A percentile compares a stretch with the other conserved stretches of the same genome.
phyloP scores from a whole-genome alignment of 768 basidiomycete species.

The Clathrus columnatus region DNA sequence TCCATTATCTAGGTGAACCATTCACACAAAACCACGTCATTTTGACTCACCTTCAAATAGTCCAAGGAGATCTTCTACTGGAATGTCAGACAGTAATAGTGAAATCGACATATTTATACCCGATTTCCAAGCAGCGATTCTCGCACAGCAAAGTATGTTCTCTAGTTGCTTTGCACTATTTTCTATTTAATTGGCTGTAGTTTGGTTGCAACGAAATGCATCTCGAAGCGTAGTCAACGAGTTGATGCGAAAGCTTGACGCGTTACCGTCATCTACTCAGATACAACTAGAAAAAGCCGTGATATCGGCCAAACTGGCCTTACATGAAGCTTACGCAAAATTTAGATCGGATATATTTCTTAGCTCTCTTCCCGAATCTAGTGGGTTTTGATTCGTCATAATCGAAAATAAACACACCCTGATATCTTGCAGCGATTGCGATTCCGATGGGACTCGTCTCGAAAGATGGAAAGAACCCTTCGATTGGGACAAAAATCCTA shows the following conservation, averaged over 20 bases:
- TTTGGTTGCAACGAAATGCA: slow-evolving; percentile 59
- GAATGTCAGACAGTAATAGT: not conserved
- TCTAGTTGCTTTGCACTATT: not conserved
- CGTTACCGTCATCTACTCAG: slow-evolving; percentile 45
- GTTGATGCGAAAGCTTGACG: slow-evolving; percentile 49
- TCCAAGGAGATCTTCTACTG: not conserved
- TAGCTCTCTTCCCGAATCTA: slow-evolving; percentile 84
- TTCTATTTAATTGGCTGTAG: slow-evolving; percentile 25
- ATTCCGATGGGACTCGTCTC: slow-evolving; percentile 71
- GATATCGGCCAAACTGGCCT: slow-evolving; percentile 66
- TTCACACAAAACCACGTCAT: not conserved
- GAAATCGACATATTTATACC: slow-evolving; percentile 48
- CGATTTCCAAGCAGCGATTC: slow-evolving; percentile 47
- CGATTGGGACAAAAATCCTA: slow-evolving; percentile 47
- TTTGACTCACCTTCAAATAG: not conserved
- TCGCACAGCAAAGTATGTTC: slow-evolving; percentile 60
- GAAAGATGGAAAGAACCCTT: slow-evolving; percentile 28
- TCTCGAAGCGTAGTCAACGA: slow-evolving; percentile 40
- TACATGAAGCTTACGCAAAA: slow-evolving; percentile 67
- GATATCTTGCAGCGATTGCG: slow-evolving; percentile 53
- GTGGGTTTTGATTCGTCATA: slow-evolving; percentile 37
- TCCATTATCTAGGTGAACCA: slow-evolving; percentile 33
- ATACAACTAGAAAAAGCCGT: slow-evolving; percentile 70
- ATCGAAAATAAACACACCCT: not conserved
- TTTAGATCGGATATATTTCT: slow-evolving; percentile 85